Evolutionary conservation across 129 eudicot species (phyloP), one percentile per base, ranked within the genome.

Genomic region (Saposhnikovia divaricata): DNA sequence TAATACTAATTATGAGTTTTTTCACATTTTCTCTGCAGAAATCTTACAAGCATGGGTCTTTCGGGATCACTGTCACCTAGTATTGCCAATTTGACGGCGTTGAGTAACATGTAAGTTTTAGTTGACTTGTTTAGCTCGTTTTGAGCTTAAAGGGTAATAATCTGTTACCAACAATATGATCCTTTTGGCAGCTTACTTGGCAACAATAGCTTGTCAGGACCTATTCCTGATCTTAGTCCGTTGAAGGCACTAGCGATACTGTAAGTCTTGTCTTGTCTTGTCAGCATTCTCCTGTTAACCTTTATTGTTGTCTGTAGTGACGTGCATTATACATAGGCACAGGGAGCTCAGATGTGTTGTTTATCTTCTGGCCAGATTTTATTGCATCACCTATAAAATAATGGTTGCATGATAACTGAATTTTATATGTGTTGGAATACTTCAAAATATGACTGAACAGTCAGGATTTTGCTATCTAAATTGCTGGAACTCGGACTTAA

Each of bases 41-140:
- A 91, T 80, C 89, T 92, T 81, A 88, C 97, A 75, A 81, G 87
- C 80, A 85, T 89, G 91, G 87, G 81, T 31, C 90, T 92, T 78
- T 85, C 78, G 31, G 97, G 97, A 87, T 82, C 91, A 19, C 43
- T 92, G 12, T 92, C 97, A 59, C 91, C 92, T 14, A 81, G 83
- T 75, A 83, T 92, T 73, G 89, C 88, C 74, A 88, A 83, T 57
- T 80, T 92, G 86, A 92, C 95, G 15, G 97, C 92, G 79, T 57
- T 92, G 82, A 85, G 25, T 75, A 83, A 80, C 86, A 80, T 92
- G 97, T 92, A 87, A 2, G 92, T 83, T 73, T 76, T 78, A 74
- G 43, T 28, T 71, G 48, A 51, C 76, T 81, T 82, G 48, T 55
- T 53, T 19, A 50, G 39, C 38, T 70, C 55, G 14, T 14, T 77